Conservation (phyloP, 345 rosid species). For the Punica granatum region DNA sequence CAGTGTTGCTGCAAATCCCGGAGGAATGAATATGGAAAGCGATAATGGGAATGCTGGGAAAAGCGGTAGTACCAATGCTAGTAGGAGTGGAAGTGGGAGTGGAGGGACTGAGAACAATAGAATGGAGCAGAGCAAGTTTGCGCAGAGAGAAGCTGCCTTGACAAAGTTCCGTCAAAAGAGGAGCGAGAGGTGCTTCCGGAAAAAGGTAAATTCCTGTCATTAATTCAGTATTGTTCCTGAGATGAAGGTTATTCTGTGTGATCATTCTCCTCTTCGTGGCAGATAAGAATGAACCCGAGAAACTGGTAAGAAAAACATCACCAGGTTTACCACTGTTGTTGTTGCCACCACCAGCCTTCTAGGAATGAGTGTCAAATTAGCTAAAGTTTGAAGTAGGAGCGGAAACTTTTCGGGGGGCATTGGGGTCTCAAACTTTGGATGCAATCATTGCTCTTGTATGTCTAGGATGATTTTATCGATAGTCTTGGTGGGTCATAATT, state of each 20-base stretch:
- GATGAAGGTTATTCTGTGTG: neutral
- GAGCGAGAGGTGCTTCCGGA: conserved; percentile 72
- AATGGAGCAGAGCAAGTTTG: conserved; percentile 23
- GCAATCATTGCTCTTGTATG: too few relatives aligned
- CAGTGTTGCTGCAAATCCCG: conserved; percentile 39
- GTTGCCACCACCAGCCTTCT: too few relatives aligned
- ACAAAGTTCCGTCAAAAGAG: conserved; percentile 69
- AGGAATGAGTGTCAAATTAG: too few relatives aligned
- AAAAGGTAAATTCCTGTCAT: conserved; percentile 36
- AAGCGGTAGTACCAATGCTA: conserved; percentile 21
- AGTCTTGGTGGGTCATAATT: too few relatives aligned
- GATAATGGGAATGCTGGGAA: conserved; percentile 43
- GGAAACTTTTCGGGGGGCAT: too few relatives aligned
- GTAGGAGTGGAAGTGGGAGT: conserved; percentile 22
- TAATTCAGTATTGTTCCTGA: neutral
- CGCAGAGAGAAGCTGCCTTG: conserved; percentile 59
- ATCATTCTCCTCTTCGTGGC: too few relatives aligned
- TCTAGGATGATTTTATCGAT: too few relatives aligned
- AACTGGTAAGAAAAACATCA: too few relatives aligned
- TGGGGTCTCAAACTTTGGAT: too few relatives aligned
- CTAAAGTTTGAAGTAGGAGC: too few relatives aligned
- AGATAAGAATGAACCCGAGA: too few relatives aligned
- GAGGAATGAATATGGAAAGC: conserved; percentile 32
- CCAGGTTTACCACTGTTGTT: too few relatives aligned
- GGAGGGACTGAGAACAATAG: conserved; percentile 13